Evolutionary conservation across 495 filamentous ascomycete species (phyloP).

Genomic region (Hypoxylon perforatum): DNA sequence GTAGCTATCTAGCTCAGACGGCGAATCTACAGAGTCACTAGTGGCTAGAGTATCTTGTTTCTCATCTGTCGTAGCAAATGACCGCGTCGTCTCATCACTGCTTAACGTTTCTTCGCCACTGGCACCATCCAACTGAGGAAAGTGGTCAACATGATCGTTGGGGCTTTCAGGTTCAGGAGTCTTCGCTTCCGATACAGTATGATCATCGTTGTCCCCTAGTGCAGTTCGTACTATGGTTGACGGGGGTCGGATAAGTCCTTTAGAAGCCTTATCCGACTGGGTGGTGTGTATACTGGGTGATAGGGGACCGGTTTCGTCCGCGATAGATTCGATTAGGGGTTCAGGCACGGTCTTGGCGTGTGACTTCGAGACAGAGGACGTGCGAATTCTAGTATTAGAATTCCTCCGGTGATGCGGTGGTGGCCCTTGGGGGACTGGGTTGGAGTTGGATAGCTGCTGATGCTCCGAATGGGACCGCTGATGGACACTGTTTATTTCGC

Average conservation of each 20-base stretch:
- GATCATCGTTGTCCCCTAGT: slow-evolving; percentile 28
- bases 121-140: slow-evolving; percentile 21
- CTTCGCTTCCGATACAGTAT: slow-evolving; percentile 13
- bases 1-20: slow-evolving; percentile 51
- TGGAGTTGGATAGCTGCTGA: slow-evolving; percentile 12
- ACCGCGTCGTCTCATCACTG: slow-evolving; percentile 31
- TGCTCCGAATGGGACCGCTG: slow-evolving; percentile 29
- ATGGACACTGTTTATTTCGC: slow-evolving; percentile 14
- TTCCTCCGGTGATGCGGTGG: slow-evolving; percentile 51
- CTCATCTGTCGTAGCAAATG: slow-evolving; percentile 31
- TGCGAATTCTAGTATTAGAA: slow-evolving; percentile 57
- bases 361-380: slow-evolving; percentile 49
- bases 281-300: slow-evolving; percentile 48
- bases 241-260: slow-evolving; percentile 48
- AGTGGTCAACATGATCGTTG: slow-evolving; percentile 16
- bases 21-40: slow-evolving; percentile 37
- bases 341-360: slow-evolving; percentile 54
- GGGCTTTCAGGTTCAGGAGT: slow-evolving; percentile 16
- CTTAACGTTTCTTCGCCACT: slow-evolving; percentile 38
- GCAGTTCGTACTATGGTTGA: slow-evolving; percentile 51
- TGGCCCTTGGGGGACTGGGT: slow-evolving; percentile 11
- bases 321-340: slow-evolving; percentile 42
- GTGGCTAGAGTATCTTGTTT: slow-evolving; percentile 10
- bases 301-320: slow-evolving; percentile 40
- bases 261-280: slow-evolving; percentile 47